Evolutionary conservation across 78 protist species (phyloP).

Genomic region (Dictyostelium citrinum): DNA sequence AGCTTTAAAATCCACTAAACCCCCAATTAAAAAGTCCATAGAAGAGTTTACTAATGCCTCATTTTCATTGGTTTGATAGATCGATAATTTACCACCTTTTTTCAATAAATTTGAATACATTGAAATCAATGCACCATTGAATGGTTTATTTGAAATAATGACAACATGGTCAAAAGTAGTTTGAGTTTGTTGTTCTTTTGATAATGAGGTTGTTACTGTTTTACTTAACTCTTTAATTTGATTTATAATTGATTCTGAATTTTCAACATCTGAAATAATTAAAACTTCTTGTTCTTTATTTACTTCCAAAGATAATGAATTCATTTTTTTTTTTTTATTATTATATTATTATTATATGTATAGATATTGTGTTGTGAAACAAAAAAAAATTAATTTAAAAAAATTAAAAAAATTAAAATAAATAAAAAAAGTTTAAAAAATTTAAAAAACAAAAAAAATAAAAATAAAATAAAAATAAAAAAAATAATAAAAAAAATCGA

Average conservation of each 20-base stretch:
- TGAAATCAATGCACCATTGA: not conserved
- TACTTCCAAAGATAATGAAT: not conserved
- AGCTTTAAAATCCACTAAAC: constrained; percentile 23
- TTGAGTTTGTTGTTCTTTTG: not conserved
- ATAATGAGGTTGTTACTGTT: not conserved
- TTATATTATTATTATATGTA: too few relatives aligned
- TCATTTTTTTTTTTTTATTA: not conserved
- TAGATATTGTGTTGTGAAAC: too few relatives aligned
- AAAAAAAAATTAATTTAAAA: too few relatives aligned
- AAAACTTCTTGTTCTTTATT: constrained; percentile 6
- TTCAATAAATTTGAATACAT: not conserved
- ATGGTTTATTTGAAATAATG: not conserved
- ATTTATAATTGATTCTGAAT: not conserved
- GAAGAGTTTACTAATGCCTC: not conserved
- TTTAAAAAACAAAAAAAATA: not conserved
- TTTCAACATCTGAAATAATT: not conserved
- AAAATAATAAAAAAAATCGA: too few relatives aligned
- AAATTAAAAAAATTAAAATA: too few relatives aligned
- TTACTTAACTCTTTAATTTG: not conserved
- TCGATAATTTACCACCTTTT: constrained; percentile 16
- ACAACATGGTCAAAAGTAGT: not conserved
- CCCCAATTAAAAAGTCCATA: constrained; percentile 18
- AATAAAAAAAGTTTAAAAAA: not conserved
- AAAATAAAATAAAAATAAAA: too few relatives aligned
- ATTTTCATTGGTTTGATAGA: constrained; percentile 9